phyloP scores from a whole-genome alignment of 2,329 filamentous ascomycete species.

The Colletotrichum echinochloae region DNA sequence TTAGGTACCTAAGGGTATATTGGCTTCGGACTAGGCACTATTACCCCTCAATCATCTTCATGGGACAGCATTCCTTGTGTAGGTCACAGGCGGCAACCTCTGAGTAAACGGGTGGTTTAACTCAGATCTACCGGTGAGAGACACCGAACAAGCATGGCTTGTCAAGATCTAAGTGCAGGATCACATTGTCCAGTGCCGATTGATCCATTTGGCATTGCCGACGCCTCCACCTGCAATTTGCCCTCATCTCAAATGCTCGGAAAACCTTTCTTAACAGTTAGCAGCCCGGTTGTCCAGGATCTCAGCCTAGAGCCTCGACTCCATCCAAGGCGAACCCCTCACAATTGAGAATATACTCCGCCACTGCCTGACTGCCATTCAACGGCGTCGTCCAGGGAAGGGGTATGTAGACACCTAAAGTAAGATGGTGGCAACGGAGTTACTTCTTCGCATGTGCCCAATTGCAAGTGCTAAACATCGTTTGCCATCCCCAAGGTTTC shows the following conservation, averaged over 20 bases:
- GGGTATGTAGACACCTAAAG: neutral
- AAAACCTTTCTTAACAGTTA: constrained; percentile 9
- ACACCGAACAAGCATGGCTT: neutral
- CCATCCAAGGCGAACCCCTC: constrained; percentile 4
- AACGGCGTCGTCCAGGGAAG: neutral
- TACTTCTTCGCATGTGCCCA: no score
- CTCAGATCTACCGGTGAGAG: neutral
- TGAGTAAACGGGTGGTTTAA: no score
- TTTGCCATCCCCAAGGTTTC: neutral
- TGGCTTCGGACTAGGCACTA: neutral
- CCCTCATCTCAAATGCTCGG: constrained; percentile 12
- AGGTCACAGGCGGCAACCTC: no score
- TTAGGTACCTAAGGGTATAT: no score
- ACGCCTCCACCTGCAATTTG: neutral
- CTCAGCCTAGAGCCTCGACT: neutral
- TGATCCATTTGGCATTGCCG: constrained; percentile 3
- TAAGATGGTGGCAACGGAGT: neutral
- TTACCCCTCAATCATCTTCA: neutral
- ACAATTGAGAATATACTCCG: neutral
- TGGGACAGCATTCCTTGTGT: neutral
- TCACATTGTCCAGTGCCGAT: neutral
- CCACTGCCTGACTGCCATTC: neutral
- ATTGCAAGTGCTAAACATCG: neutral
- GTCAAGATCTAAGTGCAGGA: neutral
- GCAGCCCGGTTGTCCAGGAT: constrained; percentile 11